Evolutionary conservation across 2,329 filamentous ascomycete genomes (phyloP).

Genomic region (Pyricularia pennisetigena): DNA sequence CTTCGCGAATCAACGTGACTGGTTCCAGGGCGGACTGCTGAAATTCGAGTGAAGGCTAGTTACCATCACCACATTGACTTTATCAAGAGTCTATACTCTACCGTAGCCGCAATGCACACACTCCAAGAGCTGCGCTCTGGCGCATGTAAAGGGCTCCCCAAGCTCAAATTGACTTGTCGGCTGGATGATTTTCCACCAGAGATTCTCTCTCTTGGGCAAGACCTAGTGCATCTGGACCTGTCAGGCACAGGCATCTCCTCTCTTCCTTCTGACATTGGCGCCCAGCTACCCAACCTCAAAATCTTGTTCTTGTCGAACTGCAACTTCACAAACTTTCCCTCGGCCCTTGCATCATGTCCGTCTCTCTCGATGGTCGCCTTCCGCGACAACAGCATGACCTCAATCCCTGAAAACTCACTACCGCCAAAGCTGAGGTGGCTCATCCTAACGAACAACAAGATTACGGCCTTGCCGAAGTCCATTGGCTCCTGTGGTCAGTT

Average conservation of each 20-base stretch:
- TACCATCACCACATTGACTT: neutral
- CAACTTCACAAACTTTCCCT: constrained; percentile 30
- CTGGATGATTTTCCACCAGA: constrained; percentile 26
- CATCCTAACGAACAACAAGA: constrained; percentile 35
- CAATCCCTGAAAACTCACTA: constrained; percentile 27
- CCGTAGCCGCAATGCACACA: constrained; percentile 17
- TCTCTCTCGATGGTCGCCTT: constrained; percentile 39
- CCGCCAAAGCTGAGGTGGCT: constrained; percentile 34
- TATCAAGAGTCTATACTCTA: neutral
- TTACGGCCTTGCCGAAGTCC: constrained; percentile 26
- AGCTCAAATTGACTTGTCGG: constrained; percentile 24
- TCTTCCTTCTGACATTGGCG: constrained; percentile 27
- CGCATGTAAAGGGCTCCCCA: constrained; percentile 20
- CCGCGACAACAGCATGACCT: constrained; percentile 32
- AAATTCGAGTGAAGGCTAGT: neutral
- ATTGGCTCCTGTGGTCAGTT: constrained; percentile 31
- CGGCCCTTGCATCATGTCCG: constrained; percentile 28
- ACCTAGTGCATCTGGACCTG: constrained; percentile 36
- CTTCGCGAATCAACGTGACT: neutral
- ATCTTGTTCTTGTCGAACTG: constrained; percentile 36
- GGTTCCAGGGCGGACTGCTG: neutral
- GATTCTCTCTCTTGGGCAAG: constrained; percentile 28
- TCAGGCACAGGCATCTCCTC: constrained; percentile 31
- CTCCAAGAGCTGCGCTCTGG: constrained; percentile 20
- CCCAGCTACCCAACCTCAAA: constrained; percentile 29